Percentiles rank a stretch among this genome's conserved stretches.
Conservation (phyloP, 257 asterid genomes). For the Solanum chilense region DNA sequence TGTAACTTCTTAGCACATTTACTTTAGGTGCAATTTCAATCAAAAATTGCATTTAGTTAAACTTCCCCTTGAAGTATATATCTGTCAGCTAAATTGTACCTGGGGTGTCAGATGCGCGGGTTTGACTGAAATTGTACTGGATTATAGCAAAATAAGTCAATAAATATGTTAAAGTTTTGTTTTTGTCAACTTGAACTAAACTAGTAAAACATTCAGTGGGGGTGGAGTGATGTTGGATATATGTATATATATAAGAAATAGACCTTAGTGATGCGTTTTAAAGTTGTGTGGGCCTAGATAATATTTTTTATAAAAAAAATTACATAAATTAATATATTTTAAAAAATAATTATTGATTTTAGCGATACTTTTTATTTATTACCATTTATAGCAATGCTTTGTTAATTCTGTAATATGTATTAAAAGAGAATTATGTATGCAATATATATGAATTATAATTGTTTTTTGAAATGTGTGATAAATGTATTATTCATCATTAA, state of each 20-base stretch:
- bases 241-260: not conserved
- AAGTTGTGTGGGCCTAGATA: not conserved
- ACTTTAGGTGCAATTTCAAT: not conserved
- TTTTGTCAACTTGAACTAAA: not conserved
- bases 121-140: not conserved
- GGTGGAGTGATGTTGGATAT: not conserved
- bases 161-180: not conserved
- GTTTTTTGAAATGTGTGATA: too few relatives aligned
- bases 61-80: not conserved
- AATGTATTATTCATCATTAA: too few relatives aligned
- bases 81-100: not conserved
- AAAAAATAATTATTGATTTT: too few relatives aligned
- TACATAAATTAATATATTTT: too few relatives aligned
- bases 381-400: too few relatives aligned
- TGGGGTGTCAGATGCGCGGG: not conserved
- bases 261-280: not conserved
- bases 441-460: too few relatives aligned
- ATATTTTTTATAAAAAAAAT: too few relatives aligned
- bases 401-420: too few relatives aligned
- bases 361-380: too few relatives aligned
- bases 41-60: not conserved
- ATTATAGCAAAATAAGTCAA: not conserved
- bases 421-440: too few relatives aligned
- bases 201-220: not conserved
- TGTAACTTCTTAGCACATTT: slow-evolving; percentile 10